Evolutionary conservation across 2,329 filamentous ascomycete species (phyloP), one percentile per base, ranked within the genome.

Genomic region (Teratosphaeria zuluensis): DNA sequence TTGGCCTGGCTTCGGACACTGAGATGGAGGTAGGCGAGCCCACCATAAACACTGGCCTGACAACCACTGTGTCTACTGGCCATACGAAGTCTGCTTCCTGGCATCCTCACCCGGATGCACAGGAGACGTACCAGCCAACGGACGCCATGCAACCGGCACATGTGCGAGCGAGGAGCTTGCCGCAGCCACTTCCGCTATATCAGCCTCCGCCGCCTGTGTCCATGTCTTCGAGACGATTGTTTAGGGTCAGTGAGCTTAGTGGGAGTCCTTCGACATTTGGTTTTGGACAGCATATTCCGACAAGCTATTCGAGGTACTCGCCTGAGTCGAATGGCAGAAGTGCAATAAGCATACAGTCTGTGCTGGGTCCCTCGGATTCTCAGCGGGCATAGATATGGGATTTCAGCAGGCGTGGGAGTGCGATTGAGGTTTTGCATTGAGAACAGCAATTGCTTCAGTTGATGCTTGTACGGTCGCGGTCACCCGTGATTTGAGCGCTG

Each of bases 1-100:
- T 88, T 76, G 85, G 81, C 65, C 70, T 75, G 52, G 66, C 63
- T 68, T 79, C 77, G 69, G 78, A 80, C 70, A 72, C 74, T 73
- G 77, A 79, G 68, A 73, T 68, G 65, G 70, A 73, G 61, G 65
- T 63, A 65, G 63, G 59, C 51, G 35, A 35, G 42, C 7, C 31
- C 12, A 31, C 21, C 4, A 52, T 42, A 9, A 33, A 5, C 16
- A 42, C 35, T 42, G 12, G n/a, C 55, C 55, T 42, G 12, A 3
- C 30, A 55, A 56, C 52, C 42, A 21, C 4, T 19, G 4, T 48
- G 16, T 48, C 42, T 19, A 5, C 42, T 21, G 42, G 42, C n/a
- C 42, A 21, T 21, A 57, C 42, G 28, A 65, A 63, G 56, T 66
- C 65, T 31, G 59, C 61, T 42, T 66, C 67, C n/a, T 66, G 64